phyloP scores from a whole-genome alignment of 331 rosid genomes.

The Malus hybrid region DNA sequence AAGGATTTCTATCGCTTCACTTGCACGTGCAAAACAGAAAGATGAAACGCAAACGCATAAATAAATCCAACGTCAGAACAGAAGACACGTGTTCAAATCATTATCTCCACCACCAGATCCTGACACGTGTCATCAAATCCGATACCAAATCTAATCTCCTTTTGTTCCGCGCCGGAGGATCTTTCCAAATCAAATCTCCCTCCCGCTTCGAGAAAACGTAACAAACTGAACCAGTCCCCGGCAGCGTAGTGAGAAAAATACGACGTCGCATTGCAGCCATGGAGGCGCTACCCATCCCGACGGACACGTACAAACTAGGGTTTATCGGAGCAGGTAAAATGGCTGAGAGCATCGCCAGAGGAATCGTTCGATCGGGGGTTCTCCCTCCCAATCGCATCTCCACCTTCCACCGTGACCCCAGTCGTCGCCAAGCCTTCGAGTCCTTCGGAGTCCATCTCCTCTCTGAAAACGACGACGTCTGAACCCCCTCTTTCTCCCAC shows the following conservation, averaged over 20 bases:
- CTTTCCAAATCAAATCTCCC: neutral
- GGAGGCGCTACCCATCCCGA: slow-evolving; percentile 53
- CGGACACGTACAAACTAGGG: slow-evolving; percentile 59
- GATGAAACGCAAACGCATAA: no score
- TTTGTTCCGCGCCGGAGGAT: neutral
- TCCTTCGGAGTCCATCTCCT: slow-evolving; percentile 64
- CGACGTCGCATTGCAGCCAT: slow-evolving; percentile 14
- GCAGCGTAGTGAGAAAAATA: neutral
- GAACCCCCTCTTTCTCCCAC: neutral
- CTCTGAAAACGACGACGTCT: slow-evolving; percentile 56
- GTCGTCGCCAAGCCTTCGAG: slow-evolving; percentile 55
- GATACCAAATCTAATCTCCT: neutral
- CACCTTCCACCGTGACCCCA: slow-evolving; percentile 46
- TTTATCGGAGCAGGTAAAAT: slow-evolving; percentile 97
- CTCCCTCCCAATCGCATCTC: slow-evolving; percentile 67
- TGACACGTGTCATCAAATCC: neutral
- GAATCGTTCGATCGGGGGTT: slow-evolving; percentile 61
- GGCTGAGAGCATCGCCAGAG: slow-evolving; percentile 93
- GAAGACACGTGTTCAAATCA: neutral
- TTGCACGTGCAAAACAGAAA: no score
- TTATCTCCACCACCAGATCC: no score
- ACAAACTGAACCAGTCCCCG: neutral
- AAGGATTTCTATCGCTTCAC: no score
- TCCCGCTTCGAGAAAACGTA: no score
- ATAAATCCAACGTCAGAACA: neutral